Conservation (phyloP, 2,329 filamentous ascomycete genomes). For the Magnaporthales sp. region DNA sequence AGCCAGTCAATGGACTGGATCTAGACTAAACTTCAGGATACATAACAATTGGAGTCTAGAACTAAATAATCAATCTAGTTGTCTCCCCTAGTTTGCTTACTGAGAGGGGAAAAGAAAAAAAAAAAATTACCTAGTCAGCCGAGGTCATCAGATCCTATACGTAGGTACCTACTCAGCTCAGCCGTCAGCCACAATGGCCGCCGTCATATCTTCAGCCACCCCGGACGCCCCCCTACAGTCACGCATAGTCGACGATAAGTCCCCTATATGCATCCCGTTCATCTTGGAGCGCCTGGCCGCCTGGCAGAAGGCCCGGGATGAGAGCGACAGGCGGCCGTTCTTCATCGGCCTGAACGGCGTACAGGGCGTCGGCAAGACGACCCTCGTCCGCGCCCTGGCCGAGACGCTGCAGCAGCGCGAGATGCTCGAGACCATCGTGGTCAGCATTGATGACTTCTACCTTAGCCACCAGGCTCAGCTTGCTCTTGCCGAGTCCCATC, state of each 20-base stretch:
- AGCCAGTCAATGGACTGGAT: not conserved
- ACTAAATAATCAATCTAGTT: not conserved
- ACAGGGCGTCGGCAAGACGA: slow-evolving; percentile 89
- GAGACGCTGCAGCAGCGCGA: slow-evolving; percentile 47
- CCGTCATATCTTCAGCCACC: slow-evolving; percentile 9
- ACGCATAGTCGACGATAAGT: slow-evolving; percentile 66
- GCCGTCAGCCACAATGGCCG: not conserved
- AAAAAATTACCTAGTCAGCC: not conserved
- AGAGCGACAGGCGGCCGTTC: slow-evolving; percentile 48
- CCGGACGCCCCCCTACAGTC: slow-evolving; percentile 20
- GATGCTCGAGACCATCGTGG: slow-evolving; percentile 56
- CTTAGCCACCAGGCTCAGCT: slow-evolving; percentile 62
- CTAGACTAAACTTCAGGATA: not conserved
- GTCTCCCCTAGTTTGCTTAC: not conserved
- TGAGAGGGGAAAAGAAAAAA: too few relatives aligned
- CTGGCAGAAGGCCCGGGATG: slow-evolving; percentile 28
- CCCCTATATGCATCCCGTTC: slow-evolving; percentile 68
- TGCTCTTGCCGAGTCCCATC: slow-evolving; percentile 53
- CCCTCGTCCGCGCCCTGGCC: slow-evolving; percentile 63
- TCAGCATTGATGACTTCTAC: slow-evolving; percentile 88
- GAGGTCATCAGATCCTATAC: too few relatives aligned
- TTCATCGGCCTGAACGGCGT: slow-evolving; percentile 85
- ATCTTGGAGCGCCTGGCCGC: slow-evolving; percentile 48
- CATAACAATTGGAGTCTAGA: not conserved
- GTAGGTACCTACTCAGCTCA: not conserved